Evolutionary conservation across 352 stramenopile genomes (phyloP), one percentile per base, ranked within the genome.

Genomic region (Phytophthora ohioensis): DNA sequence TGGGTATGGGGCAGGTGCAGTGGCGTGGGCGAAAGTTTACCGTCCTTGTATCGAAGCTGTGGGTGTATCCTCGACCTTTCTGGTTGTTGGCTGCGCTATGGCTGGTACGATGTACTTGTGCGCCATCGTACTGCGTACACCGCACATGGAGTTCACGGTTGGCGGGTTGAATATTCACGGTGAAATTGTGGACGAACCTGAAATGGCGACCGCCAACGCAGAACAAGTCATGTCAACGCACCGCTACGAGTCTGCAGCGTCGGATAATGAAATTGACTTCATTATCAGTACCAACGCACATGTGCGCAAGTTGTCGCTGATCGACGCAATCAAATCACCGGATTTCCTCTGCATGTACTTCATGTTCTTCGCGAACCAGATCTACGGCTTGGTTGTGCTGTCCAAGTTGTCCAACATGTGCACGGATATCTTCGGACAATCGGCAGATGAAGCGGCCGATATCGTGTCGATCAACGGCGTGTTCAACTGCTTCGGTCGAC

Each of bases 291-390:
- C 73, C 2, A 82, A 84, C 63, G 71, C 64, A 8, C 78, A 85
- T 31, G 78, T 91, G 31, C 71, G 74, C 21, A 83, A 88, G 30
- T 31, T 91, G 21, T 76, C 73, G 38, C 72, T 91, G 27, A 85
- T 90, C 43, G 53, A 75, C 27, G 84, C 81, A 35, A 82, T 91
- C 65, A 79, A 78, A 64, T 73, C 80, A 35, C 64, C 71, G 32
- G 84, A 91, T 63, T 91, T 87, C 56, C 48, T 87, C 38, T 89
- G 84, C 69, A 82, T 91, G 73, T 91, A 90, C 67, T 57, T 90
- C 36, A 88, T 90, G 82, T 87, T 90, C 69, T 88, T 87, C 41
- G 79, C 72, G 27, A 89, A 88, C 57, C 82, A 89, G 58, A 71
- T 89, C 42, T 91, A 87, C 51, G 84, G 82, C 0, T 62, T 91